Evolutionary conservation across 2,329 filamentous ascomycete species (phyloP).

Genomic region (Sporothrix brunneoviolacea): DNA sequence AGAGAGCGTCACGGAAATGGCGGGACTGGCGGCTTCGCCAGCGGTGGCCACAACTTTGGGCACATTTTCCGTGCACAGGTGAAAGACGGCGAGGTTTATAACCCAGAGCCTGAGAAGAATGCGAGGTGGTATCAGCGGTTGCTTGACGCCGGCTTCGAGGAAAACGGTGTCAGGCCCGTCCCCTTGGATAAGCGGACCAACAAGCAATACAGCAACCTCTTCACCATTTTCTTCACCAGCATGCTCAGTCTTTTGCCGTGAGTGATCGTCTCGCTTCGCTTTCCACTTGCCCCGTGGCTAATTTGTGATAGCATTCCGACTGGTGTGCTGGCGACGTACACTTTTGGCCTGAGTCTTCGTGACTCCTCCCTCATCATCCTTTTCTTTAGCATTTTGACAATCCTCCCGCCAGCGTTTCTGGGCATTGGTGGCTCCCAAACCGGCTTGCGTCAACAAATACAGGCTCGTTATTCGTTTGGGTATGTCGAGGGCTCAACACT

Average conservation of each 20-base stretch:
- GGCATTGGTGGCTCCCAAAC: conserved; percentile 49
- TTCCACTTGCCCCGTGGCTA: background rate
- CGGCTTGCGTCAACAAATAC: conserved; percentile 53
- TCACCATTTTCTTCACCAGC: conserved; percentile 55
- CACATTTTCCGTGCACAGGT: no score
- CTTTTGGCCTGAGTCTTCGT: conserved; percentile 47
- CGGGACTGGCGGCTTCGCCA: conserved; percentile 14
- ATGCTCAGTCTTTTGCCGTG: conserved; percentile 52
- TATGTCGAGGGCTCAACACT: conserved; percentile 21
- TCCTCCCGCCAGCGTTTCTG: conserved; percentile 48
- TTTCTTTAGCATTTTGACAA: conserved; percentile 51
- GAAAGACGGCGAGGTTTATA: conserved; percentile 29
- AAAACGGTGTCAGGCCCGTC: conserved; percentile 51
- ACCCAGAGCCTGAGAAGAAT: conserved; percentile 24
- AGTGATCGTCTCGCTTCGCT: conserved; percentile 23
- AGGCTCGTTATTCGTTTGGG: conserved; percentile 56
- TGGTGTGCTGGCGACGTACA: conserved; percentile 50
- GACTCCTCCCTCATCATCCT: conserved; percentile 51
- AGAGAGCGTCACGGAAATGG: conserved; percentile 11
- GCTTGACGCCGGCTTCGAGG: conserved; percentile 41
- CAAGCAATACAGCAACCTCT: conserved; percentile 47
- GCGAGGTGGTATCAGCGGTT: conserved; percentile 37
- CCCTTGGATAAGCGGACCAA: conserved; percentile 47
- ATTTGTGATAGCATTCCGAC: conserved; percentile 42
- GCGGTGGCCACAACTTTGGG: background rate